A percentile compares a stretch with the other conserved stretches of the same genome.
Conservation (phyloP, 169 alveolate species). For the Perkinsus marinus region DNA sequence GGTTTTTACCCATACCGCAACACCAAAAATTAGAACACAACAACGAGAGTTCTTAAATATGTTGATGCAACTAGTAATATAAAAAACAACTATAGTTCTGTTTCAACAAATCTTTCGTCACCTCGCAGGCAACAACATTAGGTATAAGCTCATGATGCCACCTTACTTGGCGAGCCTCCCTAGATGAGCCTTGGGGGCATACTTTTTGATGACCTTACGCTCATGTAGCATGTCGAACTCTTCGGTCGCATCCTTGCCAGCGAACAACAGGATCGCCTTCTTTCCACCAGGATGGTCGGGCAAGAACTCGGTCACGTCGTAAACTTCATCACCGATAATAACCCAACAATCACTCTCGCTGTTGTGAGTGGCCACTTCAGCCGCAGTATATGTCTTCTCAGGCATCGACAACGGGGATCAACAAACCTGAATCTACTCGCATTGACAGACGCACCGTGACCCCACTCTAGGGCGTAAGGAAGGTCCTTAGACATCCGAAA, state of each 20-base stretch:
- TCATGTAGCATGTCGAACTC: slow-evolving; percentile 10
- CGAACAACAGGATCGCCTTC: slow-evolving; percentile 2
- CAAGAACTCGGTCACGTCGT: background rate
- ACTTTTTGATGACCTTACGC: slow-evolving; percentile 2
- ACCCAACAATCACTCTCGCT: background rate
- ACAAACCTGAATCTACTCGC: too few relatives aligned
- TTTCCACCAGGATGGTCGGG: background rate
- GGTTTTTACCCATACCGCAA: too few relatives aligned
- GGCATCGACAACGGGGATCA: background rate
- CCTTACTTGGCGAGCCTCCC: background rate
- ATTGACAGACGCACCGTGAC: too few relatives aligned
- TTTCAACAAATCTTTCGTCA: too few relatives aligned
- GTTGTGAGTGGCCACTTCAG: background rate
- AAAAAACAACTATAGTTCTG: background rate
- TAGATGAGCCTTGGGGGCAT: background rate
- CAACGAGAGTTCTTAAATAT: too few relatives aligned
- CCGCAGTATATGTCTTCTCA: background rate
- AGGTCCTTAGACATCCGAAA: too few relatives aligned
- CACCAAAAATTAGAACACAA: too few relatives aligned
- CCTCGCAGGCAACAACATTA: background rate
- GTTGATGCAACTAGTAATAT: too few relatives aligned
- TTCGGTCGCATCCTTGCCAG: slow-evolving; percentile 9
- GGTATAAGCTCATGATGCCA: background rate
- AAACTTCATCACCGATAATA: background rate
- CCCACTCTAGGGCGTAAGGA: too few relatives aligned